Conservation (phyloP, 2,329 filamentous ascomycete species). For the Cladophialophora psammophila region DNA sequence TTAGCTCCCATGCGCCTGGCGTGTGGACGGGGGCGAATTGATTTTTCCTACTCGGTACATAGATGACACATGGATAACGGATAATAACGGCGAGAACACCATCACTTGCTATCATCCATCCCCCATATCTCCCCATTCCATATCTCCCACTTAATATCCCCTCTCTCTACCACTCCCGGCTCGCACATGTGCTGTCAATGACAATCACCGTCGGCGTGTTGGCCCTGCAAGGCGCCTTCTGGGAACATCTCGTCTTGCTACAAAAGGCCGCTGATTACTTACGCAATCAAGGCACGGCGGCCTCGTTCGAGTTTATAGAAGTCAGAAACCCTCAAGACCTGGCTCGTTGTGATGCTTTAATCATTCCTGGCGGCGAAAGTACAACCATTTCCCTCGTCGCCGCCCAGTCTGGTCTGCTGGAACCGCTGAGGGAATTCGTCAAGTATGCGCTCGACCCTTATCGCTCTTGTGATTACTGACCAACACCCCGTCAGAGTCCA, state of each 20-base stretch:
- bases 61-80: not conserved
- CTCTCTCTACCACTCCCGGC: not conserved
- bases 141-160: not conserved
- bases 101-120: not conserved
- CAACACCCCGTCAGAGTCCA: constrained; percentile 61
- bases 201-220: constrained; percentile 66
- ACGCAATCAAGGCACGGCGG: constrained; percentile 35
- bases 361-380: constrained; percentile 94
- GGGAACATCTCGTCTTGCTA: constrained; percentile 83
- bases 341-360: constrained; percentile 76
- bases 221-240: constrained; percentile 90
- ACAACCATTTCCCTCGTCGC: constrained; percentile 92
- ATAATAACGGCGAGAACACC: not conserved
- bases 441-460: constrained; percentile 67
- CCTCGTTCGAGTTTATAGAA: constrained; percentile 72
- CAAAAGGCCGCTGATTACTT: constrained; percentile 69
- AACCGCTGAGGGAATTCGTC: constrained; percentile 86
- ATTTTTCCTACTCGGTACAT: not conserved
- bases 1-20: no score
- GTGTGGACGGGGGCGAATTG: not conserved
- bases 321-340: constrained; percentile 80
- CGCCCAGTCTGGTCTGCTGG: constrained; percentile 77
- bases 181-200: constrained; percentile 28
- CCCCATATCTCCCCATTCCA: not conserved
- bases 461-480: constrained; percentile 26